Evolutionary conservation across 1,139 yeast species (phyloP), one percentile per base, ranked within the genome.

Genomic region (Saccharomyces hybrid): DNA sequence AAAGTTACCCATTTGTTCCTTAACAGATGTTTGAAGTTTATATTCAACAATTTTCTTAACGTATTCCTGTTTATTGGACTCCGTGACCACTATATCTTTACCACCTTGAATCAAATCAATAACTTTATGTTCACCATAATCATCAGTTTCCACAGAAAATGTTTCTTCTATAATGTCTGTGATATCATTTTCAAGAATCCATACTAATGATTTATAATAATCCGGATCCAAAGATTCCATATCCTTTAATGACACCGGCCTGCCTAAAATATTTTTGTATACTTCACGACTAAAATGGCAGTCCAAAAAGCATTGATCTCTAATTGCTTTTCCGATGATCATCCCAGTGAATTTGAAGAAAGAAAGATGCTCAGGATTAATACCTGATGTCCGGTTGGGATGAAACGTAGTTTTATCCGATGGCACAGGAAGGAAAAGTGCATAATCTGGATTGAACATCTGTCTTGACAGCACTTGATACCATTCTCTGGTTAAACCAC

Each of bases 401-500:
- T 93, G 98, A 78, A 90, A 93, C 0, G 98, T 90, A 0, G 96
- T 89, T 58, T 86, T 85, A 67, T 93, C 99, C 1, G 96, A 82
- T 0, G 96, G 89, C 52, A 90, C 96, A 0, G 99, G 97, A 0
- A 88, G 78, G 68, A 93, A 95, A 57, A 95, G 74, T 0, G 97
- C 98, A 73, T 91, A 91, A 65, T 90, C 97, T 0, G 99, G 96
- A 67, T 93, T 91, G 73, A 93, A 90, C 88, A 95, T 91, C 70
- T 93, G 98, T 58, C 97, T 78, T 0, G 97, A 86, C 55, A 95
- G 73, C 8, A 91, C 96, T 68, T 90, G 98, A 66, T 86, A 91
- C 99, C 99, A 95, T 70, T 95, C 99, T 65, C 99, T 78, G 0
- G 97, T 89, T 25, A 95, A 86, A 52, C 99, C 99, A 63, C 99